Evolutionary conservation across 805 yeast genomes (phyloP), one percentile per base, ranked within the genome.

Genomic region (Wickerhamiella alocasiicola): DNA sequence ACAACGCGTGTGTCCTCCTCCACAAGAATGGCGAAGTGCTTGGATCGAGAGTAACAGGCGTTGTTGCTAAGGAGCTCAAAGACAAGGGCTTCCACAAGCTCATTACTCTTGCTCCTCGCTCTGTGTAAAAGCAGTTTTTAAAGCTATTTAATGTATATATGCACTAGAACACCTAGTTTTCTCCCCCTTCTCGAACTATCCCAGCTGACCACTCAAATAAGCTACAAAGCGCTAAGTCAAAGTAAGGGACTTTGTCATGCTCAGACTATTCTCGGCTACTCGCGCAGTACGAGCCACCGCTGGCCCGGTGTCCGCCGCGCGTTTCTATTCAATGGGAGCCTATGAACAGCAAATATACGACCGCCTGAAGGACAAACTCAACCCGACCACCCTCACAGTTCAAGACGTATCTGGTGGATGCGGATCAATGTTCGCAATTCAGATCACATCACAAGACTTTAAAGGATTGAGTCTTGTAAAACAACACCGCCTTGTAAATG

Each of bases 371-470:
- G 58, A 65, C 18, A 68, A 68, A 41, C 71, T 88, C 36, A 49
- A 64, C 5, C 96, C 98, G 2, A 57, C 62, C 23, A 61, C 60
- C 26, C 62, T 87, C 34, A 66, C 68, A 20, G 96, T 88, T 5
- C 66, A 68, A 48, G 97, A 88, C 56, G 76, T 88, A 6, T 78
- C 91, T 20, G 97, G 88, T 15, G 98, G 98, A 1, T 91, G 98
- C 62, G 98, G 98, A 1, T 85, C 96, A 5, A 91, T 91, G 98
- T 91, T 84, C 62, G 84, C 94, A 36, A 88, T 91, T 38, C 64
- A 68, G 44, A 72, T 91, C 13, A 80, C 76, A 34, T 76, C 91
- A 41, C 67, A 66, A 2, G 64, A 73, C 53, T 91, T 91, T 62
- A 74, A 80, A 50, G 94, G 94, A 0, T 55, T 82, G 32, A 65